Evolutionary conservation across 208 protist species (phyloP), one percentile per base, ranked within the genome.

Genomic region (Leishmania tropica): DNA sequence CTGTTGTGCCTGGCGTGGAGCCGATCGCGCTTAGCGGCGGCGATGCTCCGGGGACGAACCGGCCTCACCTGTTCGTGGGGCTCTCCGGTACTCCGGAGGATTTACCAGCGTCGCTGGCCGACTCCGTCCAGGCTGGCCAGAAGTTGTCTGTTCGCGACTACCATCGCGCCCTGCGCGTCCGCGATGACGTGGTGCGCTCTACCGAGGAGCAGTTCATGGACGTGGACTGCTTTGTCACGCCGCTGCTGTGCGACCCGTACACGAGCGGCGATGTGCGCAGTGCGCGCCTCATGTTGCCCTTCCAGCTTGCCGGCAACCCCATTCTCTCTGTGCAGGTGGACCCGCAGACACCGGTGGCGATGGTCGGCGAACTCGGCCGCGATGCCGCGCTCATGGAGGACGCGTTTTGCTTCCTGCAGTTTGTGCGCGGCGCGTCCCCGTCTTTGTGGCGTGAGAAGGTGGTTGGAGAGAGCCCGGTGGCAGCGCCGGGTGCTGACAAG

Each of bases 321-420:
- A 96, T 96, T 78, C 84, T 97, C 40, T 94, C 90, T 5, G 58
- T 94, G 78, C 95, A 96, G 88, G 73, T 97, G 45, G 91, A 95
- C 42, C 81, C 89, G 35, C 80, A 83, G 56, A 81, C 92, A 35
- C 89, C 95, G 0, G 92, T 96, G 24, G 92, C 83, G 58, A 83
- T 97, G 8, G 83, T 96, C 28, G 95, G 92, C 37, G 93, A 96
- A 75, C 90, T 96, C 2, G 95, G 95, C 28, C 88, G 92, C 15
- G 95, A 97, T 79, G 91, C 93, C 15, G 93, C 91, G 21, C 85
- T 97, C 53, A 92, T 97, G 85, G 92, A 97, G 86, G 92, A 97
- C 60, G 81, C 92, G 56, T 92, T 92, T 37, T 91, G 86, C 40
- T 96, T 97, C 71, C 76, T 96, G 19, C 87, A 96, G 85, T 95